These are phyloP conservation scores for Xylaria scruposa DNA, from an alignment of 495 filamentous ascomycete species.

Conservation along the genomic window DNA sequence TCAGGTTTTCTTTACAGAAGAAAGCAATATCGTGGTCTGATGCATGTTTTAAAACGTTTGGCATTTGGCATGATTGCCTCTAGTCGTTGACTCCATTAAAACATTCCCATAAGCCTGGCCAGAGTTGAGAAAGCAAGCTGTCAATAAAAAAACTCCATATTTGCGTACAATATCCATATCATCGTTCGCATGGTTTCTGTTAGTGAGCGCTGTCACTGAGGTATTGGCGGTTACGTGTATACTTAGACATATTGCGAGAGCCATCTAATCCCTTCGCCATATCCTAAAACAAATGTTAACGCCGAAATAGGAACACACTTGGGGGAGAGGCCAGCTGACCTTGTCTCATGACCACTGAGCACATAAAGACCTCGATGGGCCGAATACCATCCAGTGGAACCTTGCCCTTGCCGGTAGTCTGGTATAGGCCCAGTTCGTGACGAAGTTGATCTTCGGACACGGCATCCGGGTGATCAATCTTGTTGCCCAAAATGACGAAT, in stretches of 20 bases:
- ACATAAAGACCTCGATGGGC: slow-evolving; percentile 99
- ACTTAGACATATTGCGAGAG: slow-evolving; percentile 76
- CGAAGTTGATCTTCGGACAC: slow-evolving; percentile 94
- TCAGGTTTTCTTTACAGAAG: neutral
- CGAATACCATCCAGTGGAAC: slow-evolving; percentile 92
- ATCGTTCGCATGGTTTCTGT: slow-evolving; percentile 9
- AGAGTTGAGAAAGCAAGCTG: slow-evolving; percentile 38
- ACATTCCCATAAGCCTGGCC: slow-evolving; percentile 42
- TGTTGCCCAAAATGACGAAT: slow-evolving; percentile 95
- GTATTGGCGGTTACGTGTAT: neutral
- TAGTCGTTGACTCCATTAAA: slow-evolving; percentile 46
- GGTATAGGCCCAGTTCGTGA: slow-evolving; percentile 87
- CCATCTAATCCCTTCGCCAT: slow-evolving; percentile 82
- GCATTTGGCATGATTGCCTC: slow-evolving; percentile 41
- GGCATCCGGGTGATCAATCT: slow-evolving; percentile 97
- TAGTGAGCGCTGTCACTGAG: neutral
- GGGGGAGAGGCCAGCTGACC: slow-evolving; percentile 57
- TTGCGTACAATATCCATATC: slow-evolving; percentile 27
- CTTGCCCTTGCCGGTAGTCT: slow-evolving; percentile 98
- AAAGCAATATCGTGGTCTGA: neutral
- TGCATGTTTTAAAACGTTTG: slow-evolving; percentile 22
- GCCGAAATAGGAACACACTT: neutral
- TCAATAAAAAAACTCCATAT: slow-evolving; percentile 34
- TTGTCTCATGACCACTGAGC: slow-evolving; percentile 96
- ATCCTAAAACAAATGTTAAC: slow-evolving; percentile 50